These are phyloP conservation scores for Carex kokanica DNA, from an alignment of 176 grass and related monocot genomes.

Conservation along the genomic window DNA sequence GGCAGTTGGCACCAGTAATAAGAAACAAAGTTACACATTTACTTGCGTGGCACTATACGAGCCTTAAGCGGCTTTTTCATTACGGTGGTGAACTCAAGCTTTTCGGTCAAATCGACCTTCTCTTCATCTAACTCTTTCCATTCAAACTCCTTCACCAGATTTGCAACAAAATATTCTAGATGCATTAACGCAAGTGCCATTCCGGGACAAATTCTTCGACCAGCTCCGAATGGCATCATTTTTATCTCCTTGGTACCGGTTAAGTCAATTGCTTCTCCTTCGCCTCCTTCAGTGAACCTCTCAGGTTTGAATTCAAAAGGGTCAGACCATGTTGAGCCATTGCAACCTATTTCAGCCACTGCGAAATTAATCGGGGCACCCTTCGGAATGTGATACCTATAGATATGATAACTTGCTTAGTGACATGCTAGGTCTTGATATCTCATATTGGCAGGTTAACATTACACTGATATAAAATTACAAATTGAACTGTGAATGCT, in stretches of 20 bases:
- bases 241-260: conserved; percentile 33
- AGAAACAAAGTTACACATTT: too few relatives aligned
- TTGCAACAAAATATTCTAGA: conserved; percentile 30
- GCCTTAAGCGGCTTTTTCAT: too few relatives aligned
- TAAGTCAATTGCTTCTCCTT: conserved; percentile 31
- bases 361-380: conserved; percentile 11
- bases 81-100: too few relatives aligned
- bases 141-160: conserved; percentile 25
- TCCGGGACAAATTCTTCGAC: conserved; percentile 29
- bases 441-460: neutral
- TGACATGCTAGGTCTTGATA: neutral
- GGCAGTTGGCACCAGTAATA: too few relatives aligned
- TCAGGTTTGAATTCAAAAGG: conserved; percentile 31
- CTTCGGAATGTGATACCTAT: conserved; percentile 20
- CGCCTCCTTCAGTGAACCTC: conserved; percentile 31
- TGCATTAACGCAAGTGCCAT: conserved; percentile 12
- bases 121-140: conserved; percentile 23
- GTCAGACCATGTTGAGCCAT: conserved; percentile 21
- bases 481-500: neutral
- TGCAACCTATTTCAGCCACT: conserved; percentile 26
- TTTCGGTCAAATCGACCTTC: too few relatives aligned
- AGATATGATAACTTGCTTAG: neutral
- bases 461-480: neutral
- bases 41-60: too few relatives aligned
- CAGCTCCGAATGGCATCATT: conserved; percentile 37